A percentile compares a stretch with the other conserved stretches of the same genome.
Conservation (phyloP, 306 rosid species). For the Cucurbita ficifolia region DNA sequence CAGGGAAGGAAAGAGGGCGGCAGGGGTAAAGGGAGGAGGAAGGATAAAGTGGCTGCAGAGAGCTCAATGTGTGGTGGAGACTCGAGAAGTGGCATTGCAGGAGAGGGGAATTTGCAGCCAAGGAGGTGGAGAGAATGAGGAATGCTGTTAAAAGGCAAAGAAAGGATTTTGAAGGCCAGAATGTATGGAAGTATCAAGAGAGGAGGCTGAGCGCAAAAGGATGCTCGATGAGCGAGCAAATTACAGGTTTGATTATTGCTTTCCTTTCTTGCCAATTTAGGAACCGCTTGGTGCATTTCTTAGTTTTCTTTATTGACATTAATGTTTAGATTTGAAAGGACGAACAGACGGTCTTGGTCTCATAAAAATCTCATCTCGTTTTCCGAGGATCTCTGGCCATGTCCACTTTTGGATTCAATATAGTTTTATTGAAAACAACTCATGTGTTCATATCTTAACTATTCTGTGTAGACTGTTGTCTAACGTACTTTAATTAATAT, state of each 20-base stretch:
- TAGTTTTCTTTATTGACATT: background rate
- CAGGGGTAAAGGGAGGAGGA: constrained; percentile 47
- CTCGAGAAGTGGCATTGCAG: constrained; percentile 53
- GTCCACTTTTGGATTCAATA: background rate
- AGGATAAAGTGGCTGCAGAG: constrained; percentile 50
- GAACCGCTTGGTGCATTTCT: background rate
- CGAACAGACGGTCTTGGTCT: background rate
- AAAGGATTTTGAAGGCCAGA: constrained; percentile 84
- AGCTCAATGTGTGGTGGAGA: constrained; percentile 41
- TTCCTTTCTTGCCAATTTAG: background rate
- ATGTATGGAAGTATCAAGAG: constrained; percentile 91
- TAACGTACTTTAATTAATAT: background rate
- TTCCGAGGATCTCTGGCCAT: background rate
- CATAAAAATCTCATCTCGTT: background rate
- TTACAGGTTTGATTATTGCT: constrained; percentile 44
- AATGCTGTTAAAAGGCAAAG: constrained; percentile 75
- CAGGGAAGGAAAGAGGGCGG: constrained; percentile 46
- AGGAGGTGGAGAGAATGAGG: constrained; percentile 92
- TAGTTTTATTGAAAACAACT: background rate
- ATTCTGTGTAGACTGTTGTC: background rate
- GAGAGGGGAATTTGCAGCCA: constrained; percentile 70
- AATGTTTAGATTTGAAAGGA: background rate
- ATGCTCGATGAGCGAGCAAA: constrained; percentile 94
- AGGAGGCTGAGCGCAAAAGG: constrained; percentile 91
- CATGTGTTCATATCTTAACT: background rate